phyloP scores from a whole-genome alignment of 257 asterid genomes.

The Solanum paucissectum region DNA sequence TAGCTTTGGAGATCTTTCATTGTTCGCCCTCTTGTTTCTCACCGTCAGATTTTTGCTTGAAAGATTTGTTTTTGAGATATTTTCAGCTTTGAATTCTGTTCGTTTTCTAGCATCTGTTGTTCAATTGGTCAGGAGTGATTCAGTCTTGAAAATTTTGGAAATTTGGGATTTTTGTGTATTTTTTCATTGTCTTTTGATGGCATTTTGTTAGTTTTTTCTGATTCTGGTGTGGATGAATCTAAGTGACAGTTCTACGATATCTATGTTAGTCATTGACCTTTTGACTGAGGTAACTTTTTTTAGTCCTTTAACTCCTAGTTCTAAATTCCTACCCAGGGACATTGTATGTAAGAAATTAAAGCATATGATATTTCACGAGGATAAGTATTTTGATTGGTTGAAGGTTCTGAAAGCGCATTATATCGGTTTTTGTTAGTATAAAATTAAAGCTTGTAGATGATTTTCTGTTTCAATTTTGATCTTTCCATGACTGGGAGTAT shows the following conservation, averaged over 20 bases:
- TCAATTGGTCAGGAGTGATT: not conserved
- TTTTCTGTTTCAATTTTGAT: not conserved
- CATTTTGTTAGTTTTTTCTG: not conserved
- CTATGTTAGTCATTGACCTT: not conserved
- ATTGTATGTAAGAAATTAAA: not conserved
- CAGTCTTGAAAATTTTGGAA: not conserved
- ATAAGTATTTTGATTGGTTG: not conserved
- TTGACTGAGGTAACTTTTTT: not conserved
- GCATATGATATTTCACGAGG: not conserved
- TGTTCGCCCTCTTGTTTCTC: conserved; percentile 61
- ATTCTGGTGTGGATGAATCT: not conserved
- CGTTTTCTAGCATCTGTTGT: not conserved
- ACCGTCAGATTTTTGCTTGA: conserved; percentile 70
- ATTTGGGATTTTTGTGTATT: not conserved
- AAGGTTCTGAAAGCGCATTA: not conserved
- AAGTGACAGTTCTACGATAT: not conserved
- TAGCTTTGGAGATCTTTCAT: conserved; percentile 25
- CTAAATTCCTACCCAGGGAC: not conserved
- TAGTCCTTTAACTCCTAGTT: not conserved
- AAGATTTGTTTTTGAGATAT: conserved; percentile 79
- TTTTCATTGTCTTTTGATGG: not conserved
- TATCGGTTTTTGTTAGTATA: too few relatives aligned
- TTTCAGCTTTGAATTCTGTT: not conserved
- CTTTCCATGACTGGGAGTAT: not conserved
- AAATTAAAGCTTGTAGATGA: too few relatives aligned